Conservation (phyloP, 2,329 filamentous ascomycete genomes). For the Botrytis medusae region DNA sequence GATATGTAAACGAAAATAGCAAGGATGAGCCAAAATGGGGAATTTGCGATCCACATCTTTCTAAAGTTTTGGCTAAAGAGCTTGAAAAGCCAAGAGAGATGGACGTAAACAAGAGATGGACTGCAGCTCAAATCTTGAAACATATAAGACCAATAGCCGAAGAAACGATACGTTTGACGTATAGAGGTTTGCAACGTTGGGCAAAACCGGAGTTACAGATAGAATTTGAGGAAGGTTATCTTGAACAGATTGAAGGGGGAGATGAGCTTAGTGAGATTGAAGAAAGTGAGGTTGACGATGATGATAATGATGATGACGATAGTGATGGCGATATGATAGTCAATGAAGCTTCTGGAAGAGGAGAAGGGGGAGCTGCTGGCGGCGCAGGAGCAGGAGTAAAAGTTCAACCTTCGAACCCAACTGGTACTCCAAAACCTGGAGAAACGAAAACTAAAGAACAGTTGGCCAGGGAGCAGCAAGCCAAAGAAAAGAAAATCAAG, state of each 20-base stretch:
- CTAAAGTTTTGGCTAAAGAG: not conserved
- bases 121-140: not conserved
- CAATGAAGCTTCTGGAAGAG: not conserved
- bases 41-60: not conserved
- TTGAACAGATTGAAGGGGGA: not conserved
- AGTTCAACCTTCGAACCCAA: too few relatives aligned
- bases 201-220: not conserved
- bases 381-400: not conserved
- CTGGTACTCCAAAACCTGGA: too few relatives aligned
- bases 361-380: not conserved
- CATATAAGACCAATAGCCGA: not conserved
- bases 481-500: not conserved
- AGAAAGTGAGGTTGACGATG: not conserved
- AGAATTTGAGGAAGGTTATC: not conserved
- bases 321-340: not conserved
- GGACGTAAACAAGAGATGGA: not conserved
- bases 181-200: not conserved
- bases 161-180: not conserved
- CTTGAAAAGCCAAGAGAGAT: slow-evolving; percentile 9
- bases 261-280: not conserved
- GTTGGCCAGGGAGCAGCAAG: too few relatives aligned
- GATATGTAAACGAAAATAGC: not conserved
- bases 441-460: not conserved
- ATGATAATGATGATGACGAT: not conserved
- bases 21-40: not conserved